phyloP scores from a whole-genome alignment of 73 alveolate genomes.

The Paramecium biaurelia region DNA sequence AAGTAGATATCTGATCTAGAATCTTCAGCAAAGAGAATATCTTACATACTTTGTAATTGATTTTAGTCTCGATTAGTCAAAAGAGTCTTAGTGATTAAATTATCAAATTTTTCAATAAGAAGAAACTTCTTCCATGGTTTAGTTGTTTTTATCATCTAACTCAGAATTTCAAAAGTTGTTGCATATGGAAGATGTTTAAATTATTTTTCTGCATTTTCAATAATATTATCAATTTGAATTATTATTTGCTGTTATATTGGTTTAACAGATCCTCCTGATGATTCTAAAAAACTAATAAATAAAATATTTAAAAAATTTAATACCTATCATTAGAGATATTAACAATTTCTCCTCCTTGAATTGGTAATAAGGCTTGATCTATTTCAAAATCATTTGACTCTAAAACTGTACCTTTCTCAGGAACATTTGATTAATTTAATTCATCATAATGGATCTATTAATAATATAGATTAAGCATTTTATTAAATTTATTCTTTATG shows the following conservation, averaged over 20 bases:
- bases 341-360: background rate
- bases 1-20: constrained; percentile 11
- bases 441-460: background rate
- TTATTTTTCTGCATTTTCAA: background rate
- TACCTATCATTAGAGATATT: background rate
- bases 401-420: constrained; percentile 2
- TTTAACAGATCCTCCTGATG: background rate
- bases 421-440: background rate
- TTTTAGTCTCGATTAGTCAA: background rate
- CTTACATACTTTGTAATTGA: background rate
- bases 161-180: background rate
- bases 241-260: background rate
- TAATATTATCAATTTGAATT: background rate
- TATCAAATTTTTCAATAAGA: constrained; percentile 3
- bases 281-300: background rate
- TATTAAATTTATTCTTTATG: background rate
- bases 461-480: background rate
- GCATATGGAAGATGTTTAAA: constrained; percentile 26
- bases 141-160: background rate
- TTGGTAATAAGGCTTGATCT: background rate
- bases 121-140: constrained; percentile 53
- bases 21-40: constrained; percentile 35
- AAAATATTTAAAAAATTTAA: background rate
- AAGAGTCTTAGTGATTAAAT: background rate
- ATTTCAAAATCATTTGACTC: constrained; percentile 14